A percentile compares a stretch with the other conserved stretches of the same genome.
Evolutionary conservation across 2,329 filamentous ascomycete species (phyloP).

Genomic region (Aureobasidium melanogenum): DNA sequence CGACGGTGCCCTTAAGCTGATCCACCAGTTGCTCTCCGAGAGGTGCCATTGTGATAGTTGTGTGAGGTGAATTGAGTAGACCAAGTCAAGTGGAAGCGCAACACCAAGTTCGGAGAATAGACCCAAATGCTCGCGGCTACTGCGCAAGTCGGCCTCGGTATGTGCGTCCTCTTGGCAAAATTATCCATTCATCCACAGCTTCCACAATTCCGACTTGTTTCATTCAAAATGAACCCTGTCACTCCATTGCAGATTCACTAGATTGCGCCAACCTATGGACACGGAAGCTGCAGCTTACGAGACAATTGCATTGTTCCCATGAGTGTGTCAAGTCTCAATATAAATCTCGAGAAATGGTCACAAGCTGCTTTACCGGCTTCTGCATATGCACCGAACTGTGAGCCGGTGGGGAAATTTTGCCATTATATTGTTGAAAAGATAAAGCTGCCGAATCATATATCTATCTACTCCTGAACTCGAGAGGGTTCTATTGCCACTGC

Average conservation of each 20-base stretch:
- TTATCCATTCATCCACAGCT: conserved; percentile 1
- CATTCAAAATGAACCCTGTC: not conserved
- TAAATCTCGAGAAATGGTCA: not conserved
- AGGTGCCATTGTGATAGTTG: conserved; percentile 63
- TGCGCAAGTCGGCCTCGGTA: not conserved
- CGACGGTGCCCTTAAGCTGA: conserved; percentile 74
- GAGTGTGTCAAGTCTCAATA: too few species aligned
- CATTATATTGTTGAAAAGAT: not conserved
- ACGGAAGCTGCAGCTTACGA: too few species aligned
- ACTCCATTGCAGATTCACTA: not conserved
- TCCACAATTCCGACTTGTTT: not conserved
- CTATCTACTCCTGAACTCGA: not conserved
- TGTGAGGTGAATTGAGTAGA: conserved; percentile 2
- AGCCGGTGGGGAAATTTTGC: not conserved
- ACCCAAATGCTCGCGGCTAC: not conserved
- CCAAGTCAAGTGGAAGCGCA: not conserved
- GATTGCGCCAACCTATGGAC: too few species aligned
- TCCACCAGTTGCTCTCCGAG: conserved; percentile 73
- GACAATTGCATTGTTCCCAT: too few species aligned
- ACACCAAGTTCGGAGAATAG: not conserved
- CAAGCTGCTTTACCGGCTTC: not conserved
- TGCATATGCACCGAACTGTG: not conserved
- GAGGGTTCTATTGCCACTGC: not conserved
- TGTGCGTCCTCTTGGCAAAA: not conserved
- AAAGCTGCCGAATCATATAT: not conserved